Evolutionary conservation across 768 basidiomycete species (phyloP), one percentile per base, ranked within the genome.

Genomic region (Multifurca ochricompacta): DNA sequence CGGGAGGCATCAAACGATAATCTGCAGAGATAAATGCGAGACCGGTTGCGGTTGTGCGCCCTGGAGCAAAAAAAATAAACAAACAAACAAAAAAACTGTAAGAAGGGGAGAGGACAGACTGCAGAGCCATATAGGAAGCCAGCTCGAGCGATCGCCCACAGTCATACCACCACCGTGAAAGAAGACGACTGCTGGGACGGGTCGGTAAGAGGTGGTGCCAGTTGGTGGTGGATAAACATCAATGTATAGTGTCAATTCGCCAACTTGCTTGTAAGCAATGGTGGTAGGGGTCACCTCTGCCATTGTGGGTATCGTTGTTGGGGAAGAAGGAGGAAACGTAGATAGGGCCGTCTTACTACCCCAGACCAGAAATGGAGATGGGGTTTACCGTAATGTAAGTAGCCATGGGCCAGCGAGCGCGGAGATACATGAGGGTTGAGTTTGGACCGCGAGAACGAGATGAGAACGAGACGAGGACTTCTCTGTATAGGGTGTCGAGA

Each of bases 41-140:
- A 23, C 80, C 82, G n/a, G 69, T 66, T 1, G 63, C 66, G 25
- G 69, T 67, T 6, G 76, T 67, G 13, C 81, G 76, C 53, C 69
- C 81, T 85, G 51, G 9, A 30, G 45, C 19, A 16, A 48, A 25
- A 19, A 41, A 46, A 18, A 8, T n/a, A 18, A 25, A 30, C 27
- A n/a, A 5, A 14, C 37, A 30, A 16, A 23, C 18, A 25, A 19
- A 25, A 14, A 49, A 43, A 21, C n/a, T n/a, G n/a, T n/a, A n/a
- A n/a, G n/a, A 27, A 48, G 50, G 14, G 49, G 10, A 18, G 27
- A 44, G 10, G 13, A 61, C 72, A 48, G 27, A 84, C 84, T 72
- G 44, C 74, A 66, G 23, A 86, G 67, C 85, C 85, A 87, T n/a
- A 48, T 56, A 2, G 84, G 83, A 64, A 84, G 79, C 81, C 82